Conservation (phyloP, 1,284 basidiomycete genomes). For the Heterobasidion irregulare region DNA sequence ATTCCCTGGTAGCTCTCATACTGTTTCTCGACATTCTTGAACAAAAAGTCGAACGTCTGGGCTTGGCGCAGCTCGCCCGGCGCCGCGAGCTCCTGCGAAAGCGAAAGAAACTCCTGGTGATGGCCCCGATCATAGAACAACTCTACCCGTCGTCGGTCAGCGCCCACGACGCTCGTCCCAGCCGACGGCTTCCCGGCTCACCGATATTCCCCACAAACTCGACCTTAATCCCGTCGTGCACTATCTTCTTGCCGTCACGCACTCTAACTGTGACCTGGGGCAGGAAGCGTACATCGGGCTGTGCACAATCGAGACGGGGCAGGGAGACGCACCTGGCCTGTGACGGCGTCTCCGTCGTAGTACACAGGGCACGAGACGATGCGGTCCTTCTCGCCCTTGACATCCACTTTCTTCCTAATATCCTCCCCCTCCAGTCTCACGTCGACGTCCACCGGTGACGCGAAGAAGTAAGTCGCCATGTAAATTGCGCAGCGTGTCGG, state of each 20-base stretch:
- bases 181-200: constrained; percentile 25
- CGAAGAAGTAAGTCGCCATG: constrained; percentile 91
- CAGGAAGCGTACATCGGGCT: constrained; percentile 41
- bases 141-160: constrained; percentile 39
- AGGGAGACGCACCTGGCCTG: constrained; percentile 64
- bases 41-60: constrained; percentile 92
- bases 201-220: constrained; percentile 97
- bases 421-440: constrained; percentile 86
- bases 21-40: constrained; percentile 99
- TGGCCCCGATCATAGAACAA: constrained; percentile 96
- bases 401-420: constrained; percentile 69
- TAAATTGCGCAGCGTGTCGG: background rate
- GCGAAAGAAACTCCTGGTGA: constrained; percentile 94
- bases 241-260: constrained; percentile 90
- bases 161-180: background rate
- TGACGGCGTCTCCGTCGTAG: constrained; percentile 89
- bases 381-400: constrained; percentile 75
- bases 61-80: constrained; percentile 94
- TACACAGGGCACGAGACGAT: constrained; percentile 85
- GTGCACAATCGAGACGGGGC: background rate
- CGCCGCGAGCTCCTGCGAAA: constrained; percentile 90
- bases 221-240: constrained; percentile 96
- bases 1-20: constrained; percentile 98
- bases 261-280: constrained; percentile 78
- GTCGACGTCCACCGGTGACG: constrained; percentile 87